phyloP scores from a whole-genome alignment of 2,329 filamentous ascomycete species.

The Penicillium occitanis region DNA sequence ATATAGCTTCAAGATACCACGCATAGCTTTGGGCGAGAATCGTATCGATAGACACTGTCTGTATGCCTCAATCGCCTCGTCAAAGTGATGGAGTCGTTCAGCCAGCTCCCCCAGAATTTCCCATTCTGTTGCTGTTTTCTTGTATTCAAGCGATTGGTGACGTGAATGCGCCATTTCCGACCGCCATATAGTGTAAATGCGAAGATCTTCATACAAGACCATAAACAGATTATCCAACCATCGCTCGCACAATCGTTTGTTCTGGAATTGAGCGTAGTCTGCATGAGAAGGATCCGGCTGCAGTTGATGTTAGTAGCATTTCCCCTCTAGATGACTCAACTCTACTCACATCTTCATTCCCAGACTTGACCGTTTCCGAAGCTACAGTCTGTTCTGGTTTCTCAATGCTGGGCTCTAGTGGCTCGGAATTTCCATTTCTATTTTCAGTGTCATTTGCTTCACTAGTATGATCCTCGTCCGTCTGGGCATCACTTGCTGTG shows the following conservation, averaged over 20 bases:
- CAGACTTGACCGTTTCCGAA: conserved; percentile 73
- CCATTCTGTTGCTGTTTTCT: conserved; percentile 96
- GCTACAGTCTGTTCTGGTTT: conserved; percentile 77
- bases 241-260: conserved; percentile 93
- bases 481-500: conserved; percentile 37
- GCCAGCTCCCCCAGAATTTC: conserved; percentile 93
- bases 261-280: conserved; percentile 86
- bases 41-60: conserved; percentile 80
- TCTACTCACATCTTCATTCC: conserved; percentile 64
- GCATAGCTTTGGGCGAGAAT: conserved; percentile 90
- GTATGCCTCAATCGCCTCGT: conserved; percentile 92
- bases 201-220: conserved; percentile 96
- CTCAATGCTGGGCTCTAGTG: conserved; percentile 55
- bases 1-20: conserved; percentile 76
- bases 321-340: background rate
- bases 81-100: conserved; percentile 84
- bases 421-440: conserved; percentile 27
- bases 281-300: conserved; percentile 66
- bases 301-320: background rate
- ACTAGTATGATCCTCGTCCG: conserved; percentile 32
- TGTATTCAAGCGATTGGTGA: conserved; percentile 90
- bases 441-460: conserved; percentile 33
- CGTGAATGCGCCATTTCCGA: conserved; percentile 96
- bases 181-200: conserved; percentile 98
- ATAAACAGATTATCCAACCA: conserved; percentile 99